phyloP scores from a whole-genome alignment of 352 stramenopile genomes.

The Phytophthora megakarya region DNA sequence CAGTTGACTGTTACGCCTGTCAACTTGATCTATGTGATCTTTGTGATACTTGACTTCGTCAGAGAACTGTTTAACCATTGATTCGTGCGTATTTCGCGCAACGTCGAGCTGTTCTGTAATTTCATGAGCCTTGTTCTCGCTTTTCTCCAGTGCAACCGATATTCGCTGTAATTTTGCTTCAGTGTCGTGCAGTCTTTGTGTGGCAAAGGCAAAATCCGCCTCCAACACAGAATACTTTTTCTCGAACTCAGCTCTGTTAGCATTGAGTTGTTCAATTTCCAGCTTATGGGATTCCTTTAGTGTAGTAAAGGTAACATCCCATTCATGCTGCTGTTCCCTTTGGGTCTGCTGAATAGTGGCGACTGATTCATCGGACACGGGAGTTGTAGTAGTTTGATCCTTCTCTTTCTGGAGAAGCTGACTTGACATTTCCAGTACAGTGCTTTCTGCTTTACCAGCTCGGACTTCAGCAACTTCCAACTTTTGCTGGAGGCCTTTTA shows the following conservation, averaged over 20 bases:
- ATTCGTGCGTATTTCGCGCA: slow-evolving; percentile 23
- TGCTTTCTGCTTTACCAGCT: slow-evolving; percentile 32
- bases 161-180: slow-evolving; percentile 26
- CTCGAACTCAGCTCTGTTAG: slow-evolving; percentile 26
- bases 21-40: slow-evolving; percentile 39
- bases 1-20: slow-evolving; percentile 39
- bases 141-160: slow-evolving; percentile 22
- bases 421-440: slow-evolving; percentile 34
- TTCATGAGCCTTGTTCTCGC: slow-evolving; percentile 3
- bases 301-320: slow-evolving; percentile 11
- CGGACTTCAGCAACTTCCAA: slow-evolving; percentile 24
- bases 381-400: slow-evolving; percentile 24
- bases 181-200: slow-evolving; percentile 12
- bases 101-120: slow-evolving; percentile 25
- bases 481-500: slow-evolving; percentile 38
- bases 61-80: slow-evolving; percentile 20
- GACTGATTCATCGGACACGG: slow-evolving; percentile 5
- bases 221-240: slow-evolving; percentile 16
- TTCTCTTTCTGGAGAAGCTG: slow-evolving; percentile 36
- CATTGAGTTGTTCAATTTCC: slow-evolving; percentile 20
- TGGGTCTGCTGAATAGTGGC: slow-evolving; percentile 13
- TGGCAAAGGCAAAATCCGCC: neutral
- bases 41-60: slow-evolving; percentile 38
- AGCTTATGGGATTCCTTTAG: slow-evolving; percentile 21
- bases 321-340: slow-evolving; percentile 23